phyloP scores from a whole-genome alignment of 2,329 filamentous ascomycete genomes.

The Lachnellula cervina region DNA sequence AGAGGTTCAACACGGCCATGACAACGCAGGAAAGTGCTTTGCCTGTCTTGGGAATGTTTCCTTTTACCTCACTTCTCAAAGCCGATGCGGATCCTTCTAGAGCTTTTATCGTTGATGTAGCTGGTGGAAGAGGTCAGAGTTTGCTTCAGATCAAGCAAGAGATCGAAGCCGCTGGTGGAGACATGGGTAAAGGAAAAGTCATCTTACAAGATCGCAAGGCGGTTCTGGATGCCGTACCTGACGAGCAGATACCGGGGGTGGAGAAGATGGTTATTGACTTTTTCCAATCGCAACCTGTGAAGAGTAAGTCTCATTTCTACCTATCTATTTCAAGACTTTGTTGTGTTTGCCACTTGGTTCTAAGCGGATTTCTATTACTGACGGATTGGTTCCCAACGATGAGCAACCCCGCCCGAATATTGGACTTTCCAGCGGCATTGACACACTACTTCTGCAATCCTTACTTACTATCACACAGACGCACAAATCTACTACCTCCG shows the following conservation, averaged over 20 bases:
- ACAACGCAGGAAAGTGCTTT: conserved; percentile 5
- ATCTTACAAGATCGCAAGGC: conserved; percentile 6
- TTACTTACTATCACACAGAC: not conserved
- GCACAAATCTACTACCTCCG: conserved; percentile 26
- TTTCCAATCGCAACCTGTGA: conserved; percentile 6
- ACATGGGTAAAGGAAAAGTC: not conserved
- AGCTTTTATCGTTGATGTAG: conserved; percentile 19
- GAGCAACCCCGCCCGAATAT: not conserved
- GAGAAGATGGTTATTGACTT: conserved; percentile 10
- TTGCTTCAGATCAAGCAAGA: conserved; percentile 18
- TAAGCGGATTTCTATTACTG: too few relatives aligned
- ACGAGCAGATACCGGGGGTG: conserved; percentile 1
- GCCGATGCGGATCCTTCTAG: conserved; percentile 1
- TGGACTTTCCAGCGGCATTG: too few relatives aligned
- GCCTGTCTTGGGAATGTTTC: conserved; percentile 6
- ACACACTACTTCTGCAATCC: too few relatives aligned
- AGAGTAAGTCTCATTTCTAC: conserved; percentile 10
- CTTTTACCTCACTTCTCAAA: not conserved
- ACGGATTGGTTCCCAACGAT: too few relatives aligned
- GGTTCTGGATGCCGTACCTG: conserved; percentile 5
- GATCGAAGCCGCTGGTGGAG: not conserved
- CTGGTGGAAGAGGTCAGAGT: conserved; percentile 21
- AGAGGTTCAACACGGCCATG: conserved; percentile 22
- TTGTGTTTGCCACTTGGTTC: too few relatives aligned
- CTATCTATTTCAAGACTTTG: not conserved